Conservation (phyloP, 495 filamentous ascomycete genomes). For the Penicillium malachiteum region DNA sequence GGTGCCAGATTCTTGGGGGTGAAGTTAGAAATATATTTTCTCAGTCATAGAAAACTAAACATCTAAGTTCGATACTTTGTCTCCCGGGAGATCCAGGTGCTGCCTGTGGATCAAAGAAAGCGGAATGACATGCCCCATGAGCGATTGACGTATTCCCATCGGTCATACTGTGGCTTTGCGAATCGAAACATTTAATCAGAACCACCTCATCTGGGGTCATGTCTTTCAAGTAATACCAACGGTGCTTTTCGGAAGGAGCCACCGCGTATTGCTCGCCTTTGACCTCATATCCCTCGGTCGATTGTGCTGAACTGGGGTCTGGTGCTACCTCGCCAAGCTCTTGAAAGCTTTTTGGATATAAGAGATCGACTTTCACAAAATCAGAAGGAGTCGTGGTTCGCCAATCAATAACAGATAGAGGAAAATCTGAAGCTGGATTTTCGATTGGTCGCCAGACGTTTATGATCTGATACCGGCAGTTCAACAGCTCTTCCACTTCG, state of each 20-base stretch:
- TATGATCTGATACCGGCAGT: constrained; percentile 72
- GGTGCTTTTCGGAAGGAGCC: constrained; percentile 12
- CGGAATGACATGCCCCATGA: constrained; percentile 72
- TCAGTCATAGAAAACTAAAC: constrained; percentile 56
- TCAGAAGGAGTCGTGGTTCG: constrained; percentile 59
- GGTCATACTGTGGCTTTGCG: constrained; percentile 25
- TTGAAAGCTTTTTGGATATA: constrained; percentile 67
- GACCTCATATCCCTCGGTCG: constrained; percentile 61
- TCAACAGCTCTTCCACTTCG: constrained; percentile 56
- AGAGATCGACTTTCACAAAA: constrained; percentile 67
- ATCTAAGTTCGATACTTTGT: constrained; percentile 86
- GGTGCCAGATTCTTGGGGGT: too few species aligned
- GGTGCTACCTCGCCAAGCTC: constrained; percentile 69
- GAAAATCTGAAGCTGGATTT: constrained; percentile 63
- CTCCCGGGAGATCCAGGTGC: constrained; percentile 52
- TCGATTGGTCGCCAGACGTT: constrained; percentile 88
- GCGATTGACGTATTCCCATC: constrained; percentile 50
- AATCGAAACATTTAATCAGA: constrained; percentile 82
- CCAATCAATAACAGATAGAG: constrained; percentile 69
- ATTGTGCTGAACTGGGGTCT: constrained; percentile 61
- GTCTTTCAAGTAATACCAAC: constrained; percentile 12
- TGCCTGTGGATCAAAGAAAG: constrained; percentile 73
- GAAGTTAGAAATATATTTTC: too few species aligned
- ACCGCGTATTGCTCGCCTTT: constrained; percentile 14
- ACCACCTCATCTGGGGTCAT: constrained; percentile 61